Percentiles rank a stretch among this genome's conserved stretches.
Conservation (phyloP, 257 asterid genomes). For the Fraxinus excelsior region DNA sequence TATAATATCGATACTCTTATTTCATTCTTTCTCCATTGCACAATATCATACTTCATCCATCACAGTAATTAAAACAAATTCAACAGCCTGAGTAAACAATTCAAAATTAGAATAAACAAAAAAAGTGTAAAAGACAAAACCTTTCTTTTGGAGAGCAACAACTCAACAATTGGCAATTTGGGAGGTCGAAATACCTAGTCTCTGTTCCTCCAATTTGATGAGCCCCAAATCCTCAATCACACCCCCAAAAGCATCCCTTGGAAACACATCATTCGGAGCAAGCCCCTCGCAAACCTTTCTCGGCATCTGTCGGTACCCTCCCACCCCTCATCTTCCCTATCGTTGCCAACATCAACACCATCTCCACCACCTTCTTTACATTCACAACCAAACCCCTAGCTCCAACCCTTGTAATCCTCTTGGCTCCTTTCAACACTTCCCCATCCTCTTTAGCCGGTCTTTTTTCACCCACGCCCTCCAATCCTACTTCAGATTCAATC, state of each 20-base stretch:
- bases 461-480: conserved; percentile 55
- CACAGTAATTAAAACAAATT: not conserved
- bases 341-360: conserved; percentile 82
- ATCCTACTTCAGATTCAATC: conserved; percentile 29
- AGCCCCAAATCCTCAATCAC: conserved; percentile 93
- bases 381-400: conserved; percentile 20
- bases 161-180: conserved; percentile 61
- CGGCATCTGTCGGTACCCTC: conserved; percentile 68
- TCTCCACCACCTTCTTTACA: conserved; percentile 78
- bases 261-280: conserved; percentile 91
- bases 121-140: conserved; percentile 44
- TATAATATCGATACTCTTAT: not conserved
- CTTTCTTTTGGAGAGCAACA: conserved; percentile 70
- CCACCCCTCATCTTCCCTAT: conserved; percentile 97
- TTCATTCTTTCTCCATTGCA: not conserved
- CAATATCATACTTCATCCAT: not conserved
- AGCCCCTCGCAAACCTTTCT: conserved; percentile 67
- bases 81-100: not conserved
- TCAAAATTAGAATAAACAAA: conserved; percentile 9
- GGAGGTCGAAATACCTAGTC: conserved; percentile 38
- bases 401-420: conserved; percentile 37
- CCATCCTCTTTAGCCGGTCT: conserved; percentile 50
- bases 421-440: conserved; percentile 30
- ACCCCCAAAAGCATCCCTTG: conserved; percentile 73
- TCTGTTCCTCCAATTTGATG: conserved; percentile 64